Evolutionary conservation across 768 basidiomycete species (phyloP), one percentile per base, ranked within the genome.

Genomic region (Rubroboletus satanas): DNA sequence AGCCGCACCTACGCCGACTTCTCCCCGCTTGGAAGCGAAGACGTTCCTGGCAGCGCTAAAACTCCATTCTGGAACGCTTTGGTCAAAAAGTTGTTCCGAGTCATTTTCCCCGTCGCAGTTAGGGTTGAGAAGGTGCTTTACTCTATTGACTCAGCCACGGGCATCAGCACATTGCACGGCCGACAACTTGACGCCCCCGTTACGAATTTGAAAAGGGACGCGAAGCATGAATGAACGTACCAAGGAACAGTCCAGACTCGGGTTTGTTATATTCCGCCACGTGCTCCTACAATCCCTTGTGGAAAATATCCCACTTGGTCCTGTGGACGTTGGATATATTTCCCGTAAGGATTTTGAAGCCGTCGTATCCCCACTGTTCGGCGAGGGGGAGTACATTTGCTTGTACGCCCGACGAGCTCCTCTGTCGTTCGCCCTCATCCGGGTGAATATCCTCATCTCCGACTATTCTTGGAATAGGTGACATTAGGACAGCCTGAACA

Each of bases 221-320:
- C 41, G 26, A 49, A 32, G 36, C 18, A 21, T 41, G 45, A 47
- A 41, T 10, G 43, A 65, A 75, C 80, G 33, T 45, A 81, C 85
- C 89, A 93, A 70, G 83, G 75, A 93, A 93, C 86, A 92, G 85
- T 53, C 87, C 85, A n/a, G 86, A 81, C 59, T 83, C 83, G 23
- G 88, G 88, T 0, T 74, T 70, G 48, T 65, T 72, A 83, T 85
- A 84, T 66, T 85, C 81, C 3, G 84, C 90, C 33, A 93, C 73
- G 2, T 93, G 80, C 62, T 79, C 81, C 64, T 79, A 75, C 75
- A 91, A 83, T 36, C 84, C 83, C 2, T 65, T 64, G 68, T 90
- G 84, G 66, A 94, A 92, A 37, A 83, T 75, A 62, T 90, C 83
- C 53, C 88, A 74, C 73, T 86, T 88, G 51, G 65, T 67, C 55